A percentile compares a stretch with the other conserved stretches of the same genome.
Evolutionary conservation across 176 grass and related monocot species (phyloP).

Genomic region (Puya raimondii): DNA sequence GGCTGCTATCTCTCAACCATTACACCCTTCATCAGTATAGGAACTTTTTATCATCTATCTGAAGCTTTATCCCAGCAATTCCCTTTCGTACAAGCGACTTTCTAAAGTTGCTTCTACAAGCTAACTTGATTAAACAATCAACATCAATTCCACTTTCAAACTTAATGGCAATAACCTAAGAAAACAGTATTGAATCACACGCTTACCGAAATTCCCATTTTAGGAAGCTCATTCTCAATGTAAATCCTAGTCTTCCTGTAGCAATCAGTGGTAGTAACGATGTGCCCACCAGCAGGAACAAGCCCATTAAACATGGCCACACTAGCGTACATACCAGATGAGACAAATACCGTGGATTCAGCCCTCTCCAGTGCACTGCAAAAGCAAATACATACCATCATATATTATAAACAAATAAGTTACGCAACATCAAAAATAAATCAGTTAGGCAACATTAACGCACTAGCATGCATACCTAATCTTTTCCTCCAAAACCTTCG

Average conservation of each 20-base stretch:
- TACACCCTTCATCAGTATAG: background rate
- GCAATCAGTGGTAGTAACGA: slow-evolving; percentile 89
- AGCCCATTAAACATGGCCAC: slow-evolving; percentile 78
- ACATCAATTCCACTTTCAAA: background rate
- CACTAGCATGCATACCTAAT: slow-evolving; percentile 44
- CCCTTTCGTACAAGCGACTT: background rate
- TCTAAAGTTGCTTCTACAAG: too few relatives aligned
- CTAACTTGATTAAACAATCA: slow-evolving; percentile 1
- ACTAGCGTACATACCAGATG: slow-evolving; percentile 96
- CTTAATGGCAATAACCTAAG: slow-evolving; percentile 5
- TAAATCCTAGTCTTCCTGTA: slow-evolving; percentile 95
- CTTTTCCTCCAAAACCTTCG: slow-evolving; percentile 90
- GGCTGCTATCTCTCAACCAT: background rate
- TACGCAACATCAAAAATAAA: background rate
- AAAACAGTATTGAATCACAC: slow-evolving; percentile 4
- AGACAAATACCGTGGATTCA: slow-evolving; percentile 91
- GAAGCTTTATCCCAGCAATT: background rate
- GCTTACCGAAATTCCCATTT: slow-evolving; percentile 84
- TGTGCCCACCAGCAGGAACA: slow-evolving; percentile 87
- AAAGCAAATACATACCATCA: slow-evolving; percentile 9
- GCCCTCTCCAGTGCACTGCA: slow-evolving; percentile 90
- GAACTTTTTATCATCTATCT: background rate
- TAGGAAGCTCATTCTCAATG: slow-evolving; percentile 93
- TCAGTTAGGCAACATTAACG: background rate
- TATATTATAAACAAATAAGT: background rate